Conservation (phyloP, 805 yeast genomes). For the Candida yuanshanica region DNA sequence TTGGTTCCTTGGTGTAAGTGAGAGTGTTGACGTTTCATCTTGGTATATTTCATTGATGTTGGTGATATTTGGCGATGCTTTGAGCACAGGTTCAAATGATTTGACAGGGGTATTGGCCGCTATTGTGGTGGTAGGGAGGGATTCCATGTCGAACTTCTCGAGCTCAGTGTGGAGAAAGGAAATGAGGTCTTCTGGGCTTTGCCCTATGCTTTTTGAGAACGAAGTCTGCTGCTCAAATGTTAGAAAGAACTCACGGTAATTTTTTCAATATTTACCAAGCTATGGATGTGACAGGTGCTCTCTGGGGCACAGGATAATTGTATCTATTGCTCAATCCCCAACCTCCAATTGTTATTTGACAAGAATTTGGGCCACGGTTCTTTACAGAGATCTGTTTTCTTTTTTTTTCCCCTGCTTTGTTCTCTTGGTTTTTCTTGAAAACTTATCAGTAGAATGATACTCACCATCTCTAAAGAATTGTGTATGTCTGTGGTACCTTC, state of each 20-base stretch:
- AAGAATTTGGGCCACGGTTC: neutral
- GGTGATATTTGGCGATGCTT: conserved; percentile 16
- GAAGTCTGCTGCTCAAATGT: neutral
- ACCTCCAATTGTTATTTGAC: too few species aligned
- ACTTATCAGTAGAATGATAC: neutral
- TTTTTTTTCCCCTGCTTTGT: neutral
- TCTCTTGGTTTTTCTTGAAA: neutral
- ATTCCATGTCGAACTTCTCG: neutral
- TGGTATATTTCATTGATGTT: conserved; percentile 18
- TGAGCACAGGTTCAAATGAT: conserved; percentile 4
- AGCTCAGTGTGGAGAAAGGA: neutral
- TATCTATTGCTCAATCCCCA: too few species aligned
- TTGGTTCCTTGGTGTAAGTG: conserved; percentile 6
- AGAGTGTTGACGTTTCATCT: conserved; percentile 9
- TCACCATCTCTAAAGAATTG: too few species aligned
- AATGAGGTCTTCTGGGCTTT: neutral
- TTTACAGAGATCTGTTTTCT: neutral
- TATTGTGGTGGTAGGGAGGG: neutral
- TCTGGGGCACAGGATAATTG: neutral
- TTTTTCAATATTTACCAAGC: neutral
- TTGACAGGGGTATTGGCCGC: neutral
- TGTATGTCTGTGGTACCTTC: too few species aligned
- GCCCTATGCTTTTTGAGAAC: neutral
- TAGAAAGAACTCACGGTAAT: neutral
- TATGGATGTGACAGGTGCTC: neutral